Percentiles rank a stretch among this genome's conserved stretches.
These are phyloP conservation scores for Elaeagnus macrophylla DNA, from an alignment of 306 rosid species.

Conservation along the genomic window DNA sequence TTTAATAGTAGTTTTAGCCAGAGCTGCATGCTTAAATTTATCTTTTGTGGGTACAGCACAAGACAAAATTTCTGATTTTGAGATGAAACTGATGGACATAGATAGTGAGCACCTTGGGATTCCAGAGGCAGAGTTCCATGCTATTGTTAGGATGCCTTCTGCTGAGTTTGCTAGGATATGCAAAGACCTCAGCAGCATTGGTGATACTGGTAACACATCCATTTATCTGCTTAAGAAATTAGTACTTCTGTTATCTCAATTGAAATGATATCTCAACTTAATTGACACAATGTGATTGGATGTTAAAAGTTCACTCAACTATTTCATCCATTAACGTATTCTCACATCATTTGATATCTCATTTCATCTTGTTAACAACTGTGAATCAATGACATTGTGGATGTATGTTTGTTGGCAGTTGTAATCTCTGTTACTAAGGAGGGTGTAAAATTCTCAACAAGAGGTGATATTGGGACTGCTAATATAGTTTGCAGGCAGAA, in stretches of 20 bases:
- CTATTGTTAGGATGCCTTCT: slow-evolving; percentile 89
- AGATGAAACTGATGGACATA: slow-evolving; percentile 96
- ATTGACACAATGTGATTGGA: too few species aligned
- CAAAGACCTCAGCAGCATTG: slow-evolving; percentile 83
- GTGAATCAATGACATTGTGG: too few species aligned
- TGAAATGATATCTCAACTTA: too few species aligned
- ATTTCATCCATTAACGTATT: background rate
- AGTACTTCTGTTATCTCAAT: too few species aligned
- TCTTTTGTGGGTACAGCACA: slow-evolving; percentile 27
- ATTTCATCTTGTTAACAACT: too few species aligned
- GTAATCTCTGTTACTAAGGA: slow-evolving; percentile 89
- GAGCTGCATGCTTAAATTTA: background rate
- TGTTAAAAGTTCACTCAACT: background rate
- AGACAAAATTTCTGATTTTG: slow-evolving; percentile 85
- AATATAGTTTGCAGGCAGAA: slow-evolving; percentile 94
- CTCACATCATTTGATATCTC: background rate
- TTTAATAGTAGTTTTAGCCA: too few species aligned
- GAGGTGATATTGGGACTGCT: slow-evolving; percentile 88
- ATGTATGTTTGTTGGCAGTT: slow-evolving; percentile 37
- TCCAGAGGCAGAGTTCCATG: slow-evolving; percentile 90
- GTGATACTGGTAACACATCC: slow-evolving; percentile 64
- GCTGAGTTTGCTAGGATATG: slow-evolving; percentile 86
- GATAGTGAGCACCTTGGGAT: slow-evolving; percentile 96
- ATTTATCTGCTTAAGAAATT: background rate
- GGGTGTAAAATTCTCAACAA: slow-evolving; percentile 91